These are phyloP conservation scores for Candida multigemmis DNA, from an alignment of 805 yeast genomes.

Conservation along the genomic window DNA sequence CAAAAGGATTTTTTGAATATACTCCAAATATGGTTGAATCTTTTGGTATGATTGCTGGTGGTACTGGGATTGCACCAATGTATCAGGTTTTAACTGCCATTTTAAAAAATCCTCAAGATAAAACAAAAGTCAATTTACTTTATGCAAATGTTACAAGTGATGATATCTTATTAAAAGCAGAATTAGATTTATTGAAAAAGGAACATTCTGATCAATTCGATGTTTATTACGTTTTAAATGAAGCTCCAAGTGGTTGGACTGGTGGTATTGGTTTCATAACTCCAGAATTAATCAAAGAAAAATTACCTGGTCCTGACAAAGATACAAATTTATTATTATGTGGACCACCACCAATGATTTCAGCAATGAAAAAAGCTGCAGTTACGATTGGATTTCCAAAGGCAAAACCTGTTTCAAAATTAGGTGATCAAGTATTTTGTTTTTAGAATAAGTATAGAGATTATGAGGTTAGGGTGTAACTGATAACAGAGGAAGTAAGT, in stretches of 20 bases:
- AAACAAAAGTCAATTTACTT: slow-evolving; percentile 62
- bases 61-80: slow-evolving; percentile 96
- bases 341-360: slow-evolving; percentile 92
- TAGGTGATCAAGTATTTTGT: slow-evolving; percentile 85
- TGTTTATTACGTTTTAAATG: slow-evolving; percentile 68
- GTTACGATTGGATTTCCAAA: slow-evolving; percentile 66
- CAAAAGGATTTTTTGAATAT: slow-evolving; percentile 83
- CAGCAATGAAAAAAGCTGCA: slow-evolving; percentile 76
- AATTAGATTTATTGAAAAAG: slow-evolving; percentile 58
- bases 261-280: slow-evolving; percentile 79
- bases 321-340: slow-evolving; percentile 72
- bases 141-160: slow-evolving; percentile 76
- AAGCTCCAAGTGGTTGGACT: slow-evolving; percentile 62
- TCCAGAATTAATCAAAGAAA: slow-evolving; percentile 55
- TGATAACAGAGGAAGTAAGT: too few relatives aligned
- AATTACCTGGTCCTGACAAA: slow-evolving; percentile 52
- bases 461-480: too few relatives aligned
- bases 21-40: slow-evolving; percentile 66
- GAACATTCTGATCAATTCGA: slow-evolving; percentile 50
- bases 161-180: slow-evolving; percentile 74
- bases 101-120: slow-evolving; percentile 66
- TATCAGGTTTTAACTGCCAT: slow-evolving; percentile 83
- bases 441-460: slow-evolving; percentile 55
- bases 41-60: slow-evolving; percentile 92
- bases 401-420: slow-evolving; percentile 82